These are phyloP conservation scores for Suillus bovinus DNA, from an alignment of 768 basidiomycete species.

Conservation along the genomic window DNA sequence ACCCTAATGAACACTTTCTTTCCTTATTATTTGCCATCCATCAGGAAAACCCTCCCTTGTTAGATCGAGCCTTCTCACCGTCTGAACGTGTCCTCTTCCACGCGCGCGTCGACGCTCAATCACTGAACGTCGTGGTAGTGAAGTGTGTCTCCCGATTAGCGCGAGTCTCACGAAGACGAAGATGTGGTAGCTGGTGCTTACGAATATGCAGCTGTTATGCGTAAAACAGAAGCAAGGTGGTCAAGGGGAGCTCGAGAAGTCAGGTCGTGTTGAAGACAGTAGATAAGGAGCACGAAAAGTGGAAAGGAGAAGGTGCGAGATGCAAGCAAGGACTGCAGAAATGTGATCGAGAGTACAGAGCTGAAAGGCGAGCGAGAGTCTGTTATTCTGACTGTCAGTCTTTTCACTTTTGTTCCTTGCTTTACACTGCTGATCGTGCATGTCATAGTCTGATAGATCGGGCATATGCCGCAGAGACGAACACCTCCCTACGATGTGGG, in stretches of 20 bases:
- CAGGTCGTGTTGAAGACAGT: conserved; percentile 41
- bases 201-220: conserved; percentile 56
- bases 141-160: conserved; percentile 49
- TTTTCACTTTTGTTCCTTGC: not conserved
- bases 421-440: not conserved
- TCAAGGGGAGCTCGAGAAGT: conserved; percentile 45
- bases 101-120: conserved; percentile 53
- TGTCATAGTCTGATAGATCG: too few relatives aligned
- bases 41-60: too few relatives aligned
- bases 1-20: not conserved
- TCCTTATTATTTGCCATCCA: not conserved
- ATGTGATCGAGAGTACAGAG: conserved; percentile 47
- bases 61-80: conserved; percentile 39
- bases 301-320: conserved; percentile 38
- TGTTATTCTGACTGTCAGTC: conserved; percentile 57
- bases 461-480: too few relatives aligned
- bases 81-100: conserved; percentile 52
- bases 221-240: conserved; percentile 47
- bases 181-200: conserved; percentile 55
- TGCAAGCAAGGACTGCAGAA: conserved; percentile 47
- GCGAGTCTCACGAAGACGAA: conserved; percentile 48
- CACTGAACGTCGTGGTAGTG: conserved; percentile 58
- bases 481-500: too few relatives aligned
- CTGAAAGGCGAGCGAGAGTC: conserved; percentile 59
- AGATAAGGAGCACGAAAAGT: conserved; percentile 3